Evolutionary conservation across 495 filamentous ascomycete genomes (phyloP).

Genomic region (Penicillium samsonianum): DNA sequence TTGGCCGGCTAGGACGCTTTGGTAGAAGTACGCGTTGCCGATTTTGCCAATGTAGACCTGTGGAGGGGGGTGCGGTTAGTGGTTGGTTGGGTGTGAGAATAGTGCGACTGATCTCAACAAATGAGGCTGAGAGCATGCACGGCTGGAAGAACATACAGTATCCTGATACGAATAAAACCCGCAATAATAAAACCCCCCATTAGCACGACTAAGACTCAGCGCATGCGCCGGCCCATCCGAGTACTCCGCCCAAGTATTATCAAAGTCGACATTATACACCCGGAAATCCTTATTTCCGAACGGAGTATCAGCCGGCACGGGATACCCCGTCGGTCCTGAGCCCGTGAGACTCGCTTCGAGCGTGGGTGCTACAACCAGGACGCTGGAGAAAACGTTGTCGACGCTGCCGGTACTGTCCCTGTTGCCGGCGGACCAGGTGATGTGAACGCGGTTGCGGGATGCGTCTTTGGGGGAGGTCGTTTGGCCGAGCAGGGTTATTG

Average conservation of each 20-base stretch:
- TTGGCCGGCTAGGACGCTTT: constrained; percentile 56
- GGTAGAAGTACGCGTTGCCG: constrained; percentile 59
- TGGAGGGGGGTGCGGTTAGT: background rate
- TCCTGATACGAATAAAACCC: constrained; percentile 62
- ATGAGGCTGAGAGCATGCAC: background rate
- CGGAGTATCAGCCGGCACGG: constrained; percentile 57
- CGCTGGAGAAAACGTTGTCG: constrained; percentile 60
- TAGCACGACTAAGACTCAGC: constrained; percentile 55
- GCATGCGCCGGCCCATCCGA: constrained; percentile 56
- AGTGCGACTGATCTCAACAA: background rate
- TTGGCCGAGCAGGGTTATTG: constrained; percentile 57
- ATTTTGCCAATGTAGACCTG: constrained; percentile 63
- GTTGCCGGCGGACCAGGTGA: constrained; percentile 52
- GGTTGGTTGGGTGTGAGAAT: background rate
- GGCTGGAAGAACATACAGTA: constrained; percentile 39
- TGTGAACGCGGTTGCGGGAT: constrained; percentile 47
- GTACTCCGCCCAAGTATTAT: constrained; percentile 55
- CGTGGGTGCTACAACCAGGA: constrained; percentile 57
- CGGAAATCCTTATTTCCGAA: constrained; percentile 60
- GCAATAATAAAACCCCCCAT: constrained; percentile 60
- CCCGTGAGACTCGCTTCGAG: constrained; percentile 58
- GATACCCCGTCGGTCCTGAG: constrained; percentile 55
- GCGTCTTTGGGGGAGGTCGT: constrained; percentile 41
- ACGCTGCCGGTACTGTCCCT: constrained; percentile 42
- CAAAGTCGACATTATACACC: constrained; percentile 61